Percentiles rank a stretch among this genome's conserved stretches.
These are phyloP conservation scores for Macroventuria anomochaeta DNA, from an alignment of 2,329 filamentous ascomycete genomes.

Conservation along the genomic window DNA sequence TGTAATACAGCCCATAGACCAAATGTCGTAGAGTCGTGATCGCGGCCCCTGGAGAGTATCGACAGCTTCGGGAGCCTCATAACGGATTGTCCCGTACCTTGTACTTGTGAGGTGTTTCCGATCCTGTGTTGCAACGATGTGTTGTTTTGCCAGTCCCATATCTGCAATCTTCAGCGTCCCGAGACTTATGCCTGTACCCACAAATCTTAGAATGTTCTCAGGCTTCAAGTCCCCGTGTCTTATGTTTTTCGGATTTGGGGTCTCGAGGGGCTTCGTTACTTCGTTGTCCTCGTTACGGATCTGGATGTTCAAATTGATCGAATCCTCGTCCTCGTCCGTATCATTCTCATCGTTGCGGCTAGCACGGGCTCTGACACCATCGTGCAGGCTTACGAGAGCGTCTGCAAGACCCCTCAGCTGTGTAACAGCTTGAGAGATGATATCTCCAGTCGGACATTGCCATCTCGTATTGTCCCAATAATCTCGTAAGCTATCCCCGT, in stretches of 20 bases:
- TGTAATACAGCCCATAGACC: constrained; percentile 38
- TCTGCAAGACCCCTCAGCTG: neutral
- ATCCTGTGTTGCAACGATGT: constrained; percentile 11
- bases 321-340: no score
- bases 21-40: constrained; percentile 32
- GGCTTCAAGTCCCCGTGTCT: constrained; percentile 36
- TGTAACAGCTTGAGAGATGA: neutral
- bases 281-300: no score
- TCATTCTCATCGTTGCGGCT: no score
- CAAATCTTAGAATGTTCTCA: constrained; percentile 31
- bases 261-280: neutral
- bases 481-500: constrained; percentile 20
- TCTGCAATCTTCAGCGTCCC: constrained; percentile 28
- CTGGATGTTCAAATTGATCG: no score
- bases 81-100: constrained; percentile 20
- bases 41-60: neutral
- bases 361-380: neutral
- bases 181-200: neutral
- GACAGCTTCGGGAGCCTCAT: constrained; percentile 24
- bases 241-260: no score
- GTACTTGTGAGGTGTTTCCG: neutral
- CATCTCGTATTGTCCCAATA: constrained; percentile 6
- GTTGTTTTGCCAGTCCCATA: constrained; percentile 21
- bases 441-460: neutral
- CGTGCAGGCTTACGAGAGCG: neutral